Evolutionary conservation across 306 rosid genomes (phyloP).

Genomic region (Alnus rubra): DNA sequence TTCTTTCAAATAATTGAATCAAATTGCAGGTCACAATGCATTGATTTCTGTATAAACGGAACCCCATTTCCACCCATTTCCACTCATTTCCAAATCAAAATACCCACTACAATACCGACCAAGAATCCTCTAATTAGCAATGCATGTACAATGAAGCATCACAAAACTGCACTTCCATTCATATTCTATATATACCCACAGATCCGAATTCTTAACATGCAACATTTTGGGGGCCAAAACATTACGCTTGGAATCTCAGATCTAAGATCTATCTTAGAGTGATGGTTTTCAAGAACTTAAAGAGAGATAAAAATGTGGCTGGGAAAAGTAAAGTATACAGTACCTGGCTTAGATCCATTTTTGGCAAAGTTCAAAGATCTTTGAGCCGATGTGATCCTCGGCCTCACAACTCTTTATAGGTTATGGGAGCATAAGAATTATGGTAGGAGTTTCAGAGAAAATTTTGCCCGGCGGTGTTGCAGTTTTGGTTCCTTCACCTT

Average conservation of each 20-base stretch:
- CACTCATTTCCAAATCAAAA: neutral
- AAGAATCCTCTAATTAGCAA: neutral
- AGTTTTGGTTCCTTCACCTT: too few species aligned
- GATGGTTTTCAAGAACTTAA: neutral
- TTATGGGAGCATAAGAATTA: too few species aligned
- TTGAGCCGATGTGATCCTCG: neutral
- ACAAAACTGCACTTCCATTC: neutral
- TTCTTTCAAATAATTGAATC: neutral
- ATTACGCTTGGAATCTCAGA: neutral
- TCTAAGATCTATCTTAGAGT: neutral
- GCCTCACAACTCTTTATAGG: too few species aligned
- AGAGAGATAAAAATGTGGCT: neutral
- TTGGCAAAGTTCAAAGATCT: neutral
- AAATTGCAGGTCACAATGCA: neutral
- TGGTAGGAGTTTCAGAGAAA: too few species aligned
- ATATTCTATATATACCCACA: too few species aligned
- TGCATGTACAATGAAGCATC: too few species aligned
- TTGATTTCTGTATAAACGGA: neutral
- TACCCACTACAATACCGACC: neutral
- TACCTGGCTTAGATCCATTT: slow-evolving; percentile 1
- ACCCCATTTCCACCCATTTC: neutral
- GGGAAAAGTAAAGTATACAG: neutral
- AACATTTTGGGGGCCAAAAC: too few species aligned
- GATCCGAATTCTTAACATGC: too few species aligned
- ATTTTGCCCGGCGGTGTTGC: too few species aligned